Evolutionary conservation across 2,329 filamentous ascomycete genomes (phyloP), one percentile per base, ranked within the genome.

Genomic region (Penicillium sp.): DNA sequence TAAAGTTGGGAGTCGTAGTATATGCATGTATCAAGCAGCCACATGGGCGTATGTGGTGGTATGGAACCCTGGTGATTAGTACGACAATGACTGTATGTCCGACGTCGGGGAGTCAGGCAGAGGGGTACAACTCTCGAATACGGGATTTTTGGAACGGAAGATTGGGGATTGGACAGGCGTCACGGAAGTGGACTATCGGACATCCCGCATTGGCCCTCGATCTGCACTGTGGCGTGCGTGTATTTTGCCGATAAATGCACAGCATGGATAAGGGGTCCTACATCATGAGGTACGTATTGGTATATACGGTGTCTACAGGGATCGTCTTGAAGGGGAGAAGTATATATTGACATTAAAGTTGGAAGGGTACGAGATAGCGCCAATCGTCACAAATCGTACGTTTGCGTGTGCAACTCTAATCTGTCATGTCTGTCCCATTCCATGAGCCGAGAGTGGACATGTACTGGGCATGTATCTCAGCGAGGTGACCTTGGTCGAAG

Each of bases 381-480:
- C 45, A 42, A 17, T 29, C 35, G 25, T 31, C 36, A 41, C 36
- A 7, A 39, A 51, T 43, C 4, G 25, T 48, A 19, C 25, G 25
- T 21, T 31, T 27, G 27, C n/a, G 2, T 43, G 49, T 29, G 25
- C 36, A 51, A 51, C 25, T 43, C n/a, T 31, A 31, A 31, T 17
- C 8, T 41, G n/a, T 17, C 17, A 13, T 50, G n/a, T 43, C 7
- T 29, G 9, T 41, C 23, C 27, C 25, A 25, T 31, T 29, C 39
- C 39, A 36, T 25, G 41, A 44, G 21, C 43, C 12, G 13, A 31
- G 15, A 51, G 31, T 9, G 7, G n/a, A 48, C n/a, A 49, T 41
- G 27, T 13, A 2, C n/a, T 76, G 49, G 56, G 77, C 10, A 66
- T 77, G n/a, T 73, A 69, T 6, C 68, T 76, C 35, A 68, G 65